A percentile compares a stretch with the other conserved stretches of the same genome.
Conservation (phyloP, 2,329 filamentous ascomycete species). For the Fusarium sp. region DNA sequence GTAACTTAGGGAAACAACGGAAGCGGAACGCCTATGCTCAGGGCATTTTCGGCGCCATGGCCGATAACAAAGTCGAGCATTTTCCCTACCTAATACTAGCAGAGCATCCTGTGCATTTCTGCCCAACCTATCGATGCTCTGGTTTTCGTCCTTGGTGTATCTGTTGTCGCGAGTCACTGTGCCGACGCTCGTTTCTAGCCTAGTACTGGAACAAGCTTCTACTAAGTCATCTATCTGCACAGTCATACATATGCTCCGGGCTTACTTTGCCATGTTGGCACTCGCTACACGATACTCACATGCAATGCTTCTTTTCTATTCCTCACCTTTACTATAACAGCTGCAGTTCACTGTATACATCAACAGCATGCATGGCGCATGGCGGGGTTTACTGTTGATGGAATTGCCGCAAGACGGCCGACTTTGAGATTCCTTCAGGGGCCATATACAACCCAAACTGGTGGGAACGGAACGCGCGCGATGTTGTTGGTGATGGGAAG, state of each 20-base stretch:
- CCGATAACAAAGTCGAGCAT: conserved; percentile 20
- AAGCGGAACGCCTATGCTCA: conserved; percentile 17
- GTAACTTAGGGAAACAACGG: conserved; percentile 35
- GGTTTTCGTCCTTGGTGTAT: conserved; percentile 9
- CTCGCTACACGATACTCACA: conserved; percentile 2
- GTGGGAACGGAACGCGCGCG: neutral
- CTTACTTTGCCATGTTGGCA: conserved; percentile 6
- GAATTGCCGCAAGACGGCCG: neutral
- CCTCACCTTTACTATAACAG: conserved; percentile 21
- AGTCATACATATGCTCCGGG: conserved; percentile 13
- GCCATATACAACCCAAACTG: conserved; percentile 10
- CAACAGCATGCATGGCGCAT: conserved; percentile 19
- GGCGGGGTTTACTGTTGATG: conserved; percentile 17
- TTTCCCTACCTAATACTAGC: conserved; percentile 36
- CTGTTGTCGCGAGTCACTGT: conserved; percentile 6
- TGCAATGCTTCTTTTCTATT: conserved; percentile 5
- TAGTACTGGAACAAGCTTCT: conserved; percentile 2
- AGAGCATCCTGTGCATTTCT: conserved; percentile 28
- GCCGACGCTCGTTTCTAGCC: neutral
- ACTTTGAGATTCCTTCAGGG: neutral
- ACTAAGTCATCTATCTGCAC: conserved; percentile 14
- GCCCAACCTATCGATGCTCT: conserved; percentile 7
- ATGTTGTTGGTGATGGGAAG: conserved; percentile 17
- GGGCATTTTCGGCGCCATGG: conserved; percentile 15
- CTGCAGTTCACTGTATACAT: conserved; percentile 9